Percentiles rank a stretch among this genome's conserved stretches.
phyloP scores from a whole-genome alignment of 345 rosid genomes.

The Mallotus nudiflorus region DNA sequence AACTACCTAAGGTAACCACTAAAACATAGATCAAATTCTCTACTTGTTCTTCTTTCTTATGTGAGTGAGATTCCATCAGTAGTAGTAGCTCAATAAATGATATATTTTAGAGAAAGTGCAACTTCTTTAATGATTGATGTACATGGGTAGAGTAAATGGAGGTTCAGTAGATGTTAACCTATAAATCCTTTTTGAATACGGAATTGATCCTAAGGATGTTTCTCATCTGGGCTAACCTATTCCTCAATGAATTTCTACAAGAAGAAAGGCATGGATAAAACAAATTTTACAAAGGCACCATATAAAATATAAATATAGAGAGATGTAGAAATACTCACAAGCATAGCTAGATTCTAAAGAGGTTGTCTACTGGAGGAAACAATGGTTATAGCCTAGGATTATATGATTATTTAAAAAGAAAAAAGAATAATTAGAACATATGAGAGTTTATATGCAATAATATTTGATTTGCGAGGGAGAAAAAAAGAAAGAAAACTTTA shows the following conservation, averaged over 20 bases:
- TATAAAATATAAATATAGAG: neutral
- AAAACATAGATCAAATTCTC: neutral
- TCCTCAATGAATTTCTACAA: conserved; percentile 57
- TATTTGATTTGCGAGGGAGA: no score
- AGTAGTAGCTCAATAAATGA: neutral
- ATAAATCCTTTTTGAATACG: conserved; percentile 71
- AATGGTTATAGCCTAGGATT: conserved; percentile 75
- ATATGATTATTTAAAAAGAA: no score
- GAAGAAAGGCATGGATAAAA: neutral
- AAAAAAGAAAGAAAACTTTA: conserved; percentile 44
- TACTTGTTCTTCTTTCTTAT: no score
- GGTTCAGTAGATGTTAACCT: conserved; percentile 35
- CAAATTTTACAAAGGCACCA: neutral
- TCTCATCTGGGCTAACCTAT: conserved; percentile 51
- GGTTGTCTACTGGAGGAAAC: conserved; percentile 85
- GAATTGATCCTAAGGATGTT: conserved; percentile 44
- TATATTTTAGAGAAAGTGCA: no score
- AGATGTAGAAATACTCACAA: conserved; percentile 43
- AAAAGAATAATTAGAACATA: no score
- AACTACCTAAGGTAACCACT: neutral
- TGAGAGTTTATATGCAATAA: no score
- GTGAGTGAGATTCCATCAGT: neutral
- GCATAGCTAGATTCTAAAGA: conserved; percentile 58
- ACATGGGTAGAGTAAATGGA: neutral
- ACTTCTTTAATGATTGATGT: no score